Conservation (phyloP, 139 green algal genomes). For the Pleodorina starrii region DNA sequence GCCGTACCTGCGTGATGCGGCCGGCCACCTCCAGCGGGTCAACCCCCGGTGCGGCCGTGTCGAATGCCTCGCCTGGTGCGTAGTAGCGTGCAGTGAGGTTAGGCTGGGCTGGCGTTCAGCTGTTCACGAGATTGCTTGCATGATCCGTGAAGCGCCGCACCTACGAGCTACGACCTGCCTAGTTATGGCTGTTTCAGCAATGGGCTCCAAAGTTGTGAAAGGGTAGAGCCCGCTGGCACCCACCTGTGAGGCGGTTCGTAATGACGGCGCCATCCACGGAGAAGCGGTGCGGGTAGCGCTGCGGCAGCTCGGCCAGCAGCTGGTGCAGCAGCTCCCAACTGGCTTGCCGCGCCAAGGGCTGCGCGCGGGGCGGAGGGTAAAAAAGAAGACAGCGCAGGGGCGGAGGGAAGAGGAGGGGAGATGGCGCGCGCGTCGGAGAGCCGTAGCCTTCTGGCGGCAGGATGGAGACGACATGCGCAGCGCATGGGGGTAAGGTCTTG, state of each 20-base stretch:
- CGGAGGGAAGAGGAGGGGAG: not conserved
- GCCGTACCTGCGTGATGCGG: not conserved
- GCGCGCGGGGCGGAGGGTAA: not conserved
- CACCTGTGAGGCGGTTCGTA: conserved; percentile 21
- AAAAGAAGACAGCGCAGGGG: not conserved
- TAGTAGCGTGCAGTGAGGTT: not conserved
- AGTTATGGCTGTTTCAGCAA: not conserved
- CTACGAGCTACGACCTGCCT: not conserved
- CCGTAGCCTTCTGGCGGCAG: not conserved
- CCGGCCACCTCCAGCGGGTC: conserved; percentile 35
- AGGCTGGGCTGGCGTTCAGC: not conserved
- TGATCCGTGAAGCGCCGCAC: not conserved
- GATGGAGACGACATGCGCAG: not conserved
- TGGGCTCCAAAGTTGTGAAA: not conserved
- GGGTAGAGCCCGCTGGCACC: not conserved
- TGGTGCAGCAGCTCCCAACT: conserved; percentile 15
- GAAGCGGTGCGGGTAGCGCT: not conserved
- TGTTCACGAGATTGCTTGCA: not conserved
- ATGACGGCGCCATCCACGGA: not conserved
- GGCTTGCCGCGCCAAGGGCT: conserved; percentile 6
- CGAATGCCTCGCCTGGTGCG: conserved; percentile 9
- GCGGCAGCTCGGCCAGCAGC: conserved; percentile 21
- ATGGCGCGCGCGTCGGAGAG: not conserved
- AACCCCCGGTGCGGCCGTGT: not conserved
- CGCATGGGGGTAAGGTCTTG: not conserved